Base-by-base conservation (phyloP, 2,329 filamentous ascomycete species). In the Metarhizium robertsii region DNA sequence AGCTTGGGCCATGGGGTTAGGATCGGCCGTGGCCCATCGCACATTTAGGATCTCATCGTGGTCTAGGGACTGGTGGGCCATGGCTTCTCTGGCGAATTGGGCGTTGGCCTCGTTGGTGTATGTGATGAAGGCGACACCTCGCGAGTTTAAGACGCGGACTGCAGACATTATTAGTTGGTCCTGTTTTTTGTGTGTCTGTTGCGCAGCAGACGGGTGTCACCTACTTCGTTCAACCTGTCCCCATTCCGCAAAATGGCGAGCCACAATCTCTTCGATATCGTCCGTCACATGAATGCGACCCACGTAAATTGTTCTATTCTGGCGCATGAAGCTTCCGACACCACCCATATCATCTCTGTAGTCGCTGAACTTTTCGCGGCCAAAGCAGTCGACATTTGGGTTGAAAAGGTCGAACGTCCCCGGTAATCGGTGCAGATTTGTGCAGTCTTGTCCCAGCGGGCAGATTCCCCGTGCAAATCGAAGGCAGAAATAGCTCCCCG, bases 301-400 rank as follows among this genome's bases (percentile, higher is more conserved):
- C 1, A 96, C 83, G 65, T 99, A 99, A 6, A 99, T 77, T 1
- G 94, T 99, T 36, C 94, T 80, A 68, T 99, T 99, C 66, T 95
- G 89, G 25, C 94, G 81, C 83, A 92, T 87, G 67, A 99, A 99
- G 59, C 84, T 90, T 30, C 94, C 94, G 2, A 96, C 91, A 61
- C 95, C 95, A 53, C 92, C 92, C 94, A 99, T 97, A 69, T 97
- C 92, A 68, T 97, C 92, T 65, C 92, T 79, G 72, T 96, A 97
- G 67, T 96, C 92, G 59, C 83, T 87, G 66, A 90, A 88, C 75
- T 95, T 96, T 77, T 96, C 92, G 57, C 92, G 81, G 2, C 70
- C 71, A 66, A 99, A 99, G 67, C 91, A 95, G 73, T 99, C 94
- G 20, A 96, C 85, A 63, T 96, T 97, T 1, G 88, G 89, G 59